Conservation (phyloP, 257 asterid species). For the Paulownia fortunei region DNA sequence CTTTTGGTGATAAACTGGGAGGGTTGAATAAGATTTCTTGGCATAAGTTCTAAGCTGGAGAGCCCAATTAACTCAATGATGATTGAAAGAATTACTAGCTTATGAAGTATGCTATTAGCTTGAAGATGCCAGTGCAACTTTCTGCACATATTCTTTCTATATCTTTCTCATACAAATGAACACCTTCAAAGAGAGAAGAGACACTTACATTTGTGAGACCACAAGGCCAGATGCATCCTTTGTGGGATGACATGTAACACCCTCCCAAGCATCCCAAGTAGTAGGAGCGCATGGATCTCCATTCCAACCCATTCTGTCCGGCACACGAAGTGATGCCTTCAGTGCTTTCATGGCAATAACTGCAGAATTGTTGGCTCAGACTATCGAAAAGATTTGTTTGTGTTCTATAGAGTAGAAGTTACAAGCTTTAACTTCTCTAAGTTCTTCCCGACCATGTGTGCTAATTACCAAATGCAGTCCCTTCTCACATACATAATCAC, state of each 20-base stretch:
- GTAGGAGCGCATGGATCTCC: slow-evolving; percentile 99
- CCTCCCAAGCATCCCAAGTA: slow-evolving; percentile 99
- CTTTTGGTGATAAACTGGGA: background rate
- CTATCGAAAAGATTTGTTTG: background rate
- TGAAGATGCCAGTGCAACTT: background rate
- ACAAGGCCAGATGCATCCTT: slow-evolving; percentile 65
- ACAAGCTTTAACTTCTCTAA: background rate
- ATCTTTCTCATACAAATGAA: background rate
- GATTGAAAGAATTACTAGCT: background rate
- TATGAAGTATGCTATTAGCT: background rate
- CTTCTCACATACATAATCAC: background rate
- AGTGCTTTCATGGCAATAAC: slow-evolving; percentile 90
- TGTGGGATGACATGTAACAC: slow-evolving; percentile 80
- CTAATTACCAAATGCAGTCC: background rate
- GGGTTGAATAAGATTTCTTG: background rate
- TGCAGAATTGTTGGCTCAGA: slow-evolving; percentile 41
- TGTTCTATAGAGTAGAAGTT: background rate
- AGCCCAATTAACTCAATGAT: background rate
- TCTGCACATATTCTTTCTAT: background rate
- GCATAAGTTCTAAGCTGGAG: background rate
- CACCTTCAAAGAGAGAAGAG: background rate
- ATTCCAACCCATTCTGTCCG: slow-evolving; percentile 99
- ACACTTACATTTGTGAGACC: slow-evolving; percentile 81
- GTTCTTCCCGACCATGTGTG: background rate
- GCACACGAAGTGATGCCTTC: slow-evolving; percentile 89